Conservation (phyloP, 257 asterid species). For the Solanum pimpinellifolium region DNA sequence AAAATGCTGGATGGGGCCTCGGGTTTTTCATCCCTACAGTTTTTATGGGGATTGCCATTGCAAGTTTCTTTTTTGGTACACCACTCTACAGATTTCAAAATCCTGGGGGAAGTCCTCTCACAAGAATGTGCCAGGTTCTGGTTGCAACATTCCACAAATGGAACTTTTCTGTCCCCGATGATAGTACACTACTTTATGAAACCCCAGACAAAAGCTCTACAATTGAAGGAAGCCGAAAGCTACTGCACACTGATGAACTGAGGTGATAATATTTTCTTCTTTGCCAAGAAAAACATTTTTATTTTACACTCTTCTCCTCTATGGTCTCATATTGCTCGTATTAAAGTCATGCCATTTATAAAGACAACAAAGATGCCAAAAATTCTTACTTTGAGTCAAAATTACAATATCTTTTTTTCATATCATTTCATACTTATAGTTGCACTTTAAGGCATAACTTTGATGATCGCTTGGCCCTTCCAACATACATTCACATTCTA, state of each 20-base stretch:
- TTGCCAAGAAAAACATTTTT: background rate
- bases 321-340: background rate
- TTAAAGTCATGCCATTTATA: too few species aligned
- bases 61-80: background rate
- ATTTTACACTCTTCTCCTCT: background rate
- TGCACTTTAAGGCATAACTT: too few species aligned
- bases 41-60: too few species aligned
- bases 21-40: too few species aligned
- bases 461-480: background rate
- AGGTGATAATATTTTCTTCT: background rate
- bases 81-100: background rate
- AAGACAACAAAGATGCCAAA: too few species aligned
- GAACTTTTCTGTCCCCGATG: background rate
- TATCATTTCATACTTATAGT: too few species aligned
- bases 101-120: background rate
- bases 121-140: background rate
- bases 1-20: too few species aligned
- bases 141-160: background rate
- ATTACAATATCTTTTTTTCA: too few species aligned
- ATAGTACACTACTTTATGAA: background rate
- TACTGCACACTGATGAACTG: background rate
- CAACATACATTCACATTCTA: background rate
- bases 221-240: background rate
- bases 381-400: too few species aligned
- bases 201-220: background rate